Percentiles rank a stretch among this genome's conserved stretches.
Conservation (phyloP, 2,329 filamentous ascomycete genomes). For the Apiospora aurea region DNA sequence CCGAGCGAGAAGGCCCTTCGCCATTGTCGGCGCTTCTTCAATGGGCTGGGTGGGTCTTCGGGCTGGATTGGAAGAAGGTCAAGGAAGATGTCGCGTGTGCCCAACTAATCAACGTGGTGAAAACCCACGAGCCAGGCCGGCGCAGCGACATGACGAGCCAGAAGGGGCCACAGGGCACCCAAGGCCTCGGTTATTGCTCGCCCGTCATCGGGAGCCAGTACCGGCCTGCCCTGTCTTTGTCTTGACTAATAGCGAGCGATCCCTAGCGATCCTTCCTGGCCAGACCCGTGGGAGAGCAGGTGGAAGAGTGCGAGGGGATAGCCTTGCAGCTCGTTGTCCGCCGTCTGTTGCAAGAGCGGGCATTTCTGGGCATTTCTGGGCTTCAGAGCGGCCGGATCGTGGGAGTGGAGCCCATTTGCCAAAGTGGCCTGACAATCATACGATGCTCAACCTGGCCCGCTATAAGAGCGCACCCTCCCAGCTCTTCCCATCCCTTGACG, state of each 20-base stretch:
- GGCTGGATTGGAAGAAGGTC: constrained; percentile 16
- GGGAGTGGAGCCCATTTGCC: not conserved
- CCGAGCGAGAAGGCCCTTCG: constrained; percentile 16
- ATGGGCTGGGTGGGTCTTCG: constrained; percentile 15
- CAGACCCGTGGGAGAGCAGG: not conserved
- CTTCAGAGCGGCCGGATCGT: not conserved
- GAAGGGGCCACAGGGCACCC: not conserved
- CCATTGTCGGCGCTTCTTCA: constrained; percentile 21
- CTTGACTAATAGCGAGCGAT: not conserved
- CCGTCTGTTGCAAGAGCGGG: not conserved
- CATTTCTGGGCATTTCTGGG: no score
- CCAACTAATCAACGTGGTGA: constrained; percentile 8
- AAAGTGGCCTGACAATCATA: constrained; percentile 17
- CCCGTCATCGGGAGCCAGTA: constrained; percentile 8
- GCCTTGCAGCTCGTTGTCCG: not conserved
- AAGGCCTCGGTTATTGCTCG: constrained; percentile 18
- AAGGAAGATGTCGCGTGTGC: constrained; percentile 21
- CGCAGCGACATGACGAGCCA: not conserved
- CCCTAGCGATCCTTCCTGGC: not conserved
- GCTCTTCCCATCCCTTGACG: not conserved
- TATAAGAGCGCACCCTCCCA: constrained; percentile 18
- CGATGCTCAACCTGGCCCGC: constrained; percentile 8
- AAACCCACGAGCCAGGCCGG: constrained; percentile 4
- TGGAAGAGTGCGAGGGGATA: not conserved
- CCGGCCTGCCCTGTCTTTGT: not conserved